Conservation (phyloP, 805 yeast species). For the Candida wancherniae region DNA sequence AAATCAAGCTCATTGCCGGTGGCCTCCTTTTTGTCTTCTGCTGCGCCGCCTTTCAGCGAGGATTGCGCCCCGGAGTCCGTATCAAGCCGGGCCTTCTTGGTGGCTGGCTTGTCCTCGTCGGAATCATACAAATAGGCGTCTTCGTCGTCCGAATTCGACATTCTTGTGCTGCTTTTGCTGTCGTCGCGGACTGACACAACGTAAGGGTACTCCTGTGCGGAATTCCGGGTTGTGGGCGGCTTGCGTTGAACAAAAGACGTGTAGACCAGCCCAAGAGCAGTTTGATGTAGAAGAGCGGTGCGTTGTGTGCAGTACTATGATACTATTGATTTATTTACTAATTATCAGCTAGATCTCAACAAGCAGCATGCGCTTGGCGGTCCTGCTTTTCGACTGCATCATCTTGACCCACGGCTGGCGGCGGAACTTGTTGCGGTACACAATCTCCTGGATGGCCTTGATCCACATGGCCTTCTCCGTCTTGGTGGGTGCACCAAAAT, state of each 20-base stretch:
- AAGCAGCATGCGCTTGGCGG: constrained; percentile 6
- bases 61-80: background rate
- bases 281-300: too few species aligned
- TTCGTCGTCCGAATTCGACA: constrained; percentile 47
- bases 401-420: constrained; percentile 58
- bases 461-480: constrained; percentile 66
- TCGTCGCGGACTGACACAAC: too few species aligned
- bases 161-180: too few species aligned
- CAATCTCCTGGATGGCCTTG: constrained; percentile 48
- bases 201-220: too few species aligned
- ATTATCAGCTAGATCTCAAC: too few species aligned
- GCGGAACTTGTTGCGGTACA: constrained; percentile 51
- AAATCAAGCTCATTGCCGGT: background rate
- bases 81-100: constrained; percentile 11
- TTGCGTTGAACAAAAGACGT: too few species aligned
- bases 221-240: too few species aligned
- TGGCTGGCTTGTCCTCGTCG: constrained; percentile 24
- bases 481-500: constrained; percentile 76
- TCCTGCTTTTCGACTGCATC: constrained; percentile 29
- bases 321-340: too few species aligned
- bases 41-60: background rate
- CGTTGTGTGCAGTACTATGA: too few species aligned
- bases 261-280: too few species aligned
- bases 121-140: constrained; percentile 66
- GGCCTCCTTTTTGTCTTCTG: background rate